Conservation (phyloP, 257 asterid species). For the Linaria vulgaris region DNA sequence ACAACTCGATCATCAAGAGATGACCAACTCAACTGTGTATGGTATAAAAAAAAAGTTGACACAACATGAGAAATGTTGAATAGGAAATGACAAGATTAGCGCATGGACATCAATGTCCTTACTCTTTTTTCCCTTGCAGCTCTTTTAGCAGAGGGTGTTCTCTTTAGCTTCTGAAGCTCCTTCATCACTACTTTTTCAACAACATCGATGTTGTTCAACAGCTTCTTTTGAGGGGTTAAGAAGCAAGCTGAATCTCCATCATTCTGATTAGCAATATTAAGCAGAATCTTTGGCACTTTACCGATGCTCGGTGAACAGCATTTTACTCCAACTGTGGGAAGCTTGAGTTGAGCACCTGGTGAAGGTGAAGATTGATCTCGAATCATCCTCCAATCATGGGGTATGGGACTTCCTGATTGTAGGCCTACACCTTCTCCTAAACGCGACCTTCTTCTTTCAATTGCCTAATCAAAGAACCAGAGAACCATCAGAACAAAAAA, state of each 20-base stretch:
- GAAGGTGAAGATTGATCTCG: slow-evolving; percentile 30
- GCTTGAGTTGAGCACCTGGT: slow-evolving; percentile 62
- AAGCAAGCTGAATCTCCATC: slow-evolving; percentile 38
- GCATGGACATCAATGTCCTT: slow-evolving; percentile 62
- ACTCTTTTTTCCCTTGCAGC: slow-evolving; percentile 67
- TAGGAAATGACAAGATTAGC: slow-evolving; percentile 40
- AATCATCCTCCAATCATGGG: slow-evolving; percentile 26
- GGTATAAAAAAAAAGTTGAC: not conserved
- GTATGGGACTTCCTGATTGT: slow-evolving; percentile 38
- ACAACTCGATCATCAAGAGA: slow-evolving; percentile 39
- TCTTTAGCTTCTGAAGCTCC: slow-evolving; percentile 65
- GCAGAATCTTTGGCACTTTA: slow-evolving; percentile 69
- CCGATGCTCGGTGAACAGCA: slow-evolving; percentile 37
- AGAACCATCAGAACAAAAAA: slow-evolving; percentile 1
- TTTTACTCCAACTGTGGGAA: slow-evolving; percentile 29
- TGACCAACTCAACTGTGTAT: slow-evolving; percentile 29
- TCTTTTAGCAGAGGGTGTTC: slow-evolving; percentile 65
- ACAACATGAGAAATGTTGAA: slow-evolving; percentile 33
- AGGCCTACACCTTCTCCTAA: slow-evolving; percentile 45
- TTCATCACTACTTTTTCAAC: slow-evolving; percentile 74
- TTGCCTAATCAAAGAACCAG: slow-evolving; percentile 43
- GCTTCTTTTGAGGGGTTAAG: slow-evolving; percentile 67
- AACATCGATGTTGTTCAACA: slow-evolving; percentile 54
- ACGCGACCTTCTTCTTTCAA: slow-evolving; percentile 57
- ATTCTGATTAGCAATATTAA: slow-evolving; percentile 42